Base-by-base conservation (phyloP, 2,329 filamentous ascomycete species). In the Aspergillus eucalypticola region DNA sequence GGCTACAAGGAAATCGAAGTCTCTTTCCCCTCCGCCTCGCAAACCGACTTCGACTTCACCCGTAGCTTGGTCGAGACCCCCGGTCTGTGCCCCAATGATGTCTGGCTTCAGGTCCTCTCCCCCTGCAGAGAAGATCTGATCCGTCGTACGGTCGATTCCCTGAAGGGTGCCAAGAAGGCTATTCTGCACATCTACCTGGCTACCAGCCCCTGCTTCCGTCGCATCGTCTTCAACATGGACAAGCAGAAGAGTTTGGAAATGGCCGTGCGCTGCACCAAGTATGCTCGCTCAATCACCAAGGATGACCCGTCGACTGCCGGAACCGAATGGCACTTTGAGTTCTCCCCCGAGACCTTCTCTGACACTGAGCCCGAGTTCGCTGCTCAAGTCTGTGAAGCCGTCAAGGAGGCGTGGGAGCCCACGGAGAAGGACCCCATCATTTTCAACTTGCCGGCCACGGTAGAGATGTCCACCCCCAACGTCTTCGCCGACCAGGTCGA, bases 1-100 rank as follows among this genome's bases (percentile, higher is more conserved):
- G 94, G 95, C 69, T 98, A 96, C 84, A 98, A 97, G 80, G 94
- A 98, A 79, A 97, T 98, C 66, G 94, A 98, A 75, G 90, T 97
- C 19, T 95, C 93, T 4, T 98, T 96, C 79, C 94, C 94, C 53
- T 96, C 92, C 0, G 92, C 94, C 13, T 96, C 92, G 41, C 90
- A 96, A 74, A 96, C 90, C 71, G 95, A 98, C 80, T 98, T 93
- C 81, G 91, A 96, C 81, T 98, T 98, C 74, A 96, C 92, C 42
- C 85, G 92, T 67, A 87, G 89, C 71, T 82, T 98, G 67, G 87
- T 97, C 65, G 89, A 96, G 70, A 96, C 92, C 1, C 90, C 91
- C 10, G 91, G 90, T 42, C 84, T 87, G 13, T 86, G 93, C 8
- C 92, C 93, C 56, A 91, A 95, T 73, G 93, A 97, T 76, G 92